Evolutionary conservation across 1,284 basidiomycete species (phyloP), one percentile per base, ranked within the genome.

Genomic region (Dichomitus squalens): DNA sequence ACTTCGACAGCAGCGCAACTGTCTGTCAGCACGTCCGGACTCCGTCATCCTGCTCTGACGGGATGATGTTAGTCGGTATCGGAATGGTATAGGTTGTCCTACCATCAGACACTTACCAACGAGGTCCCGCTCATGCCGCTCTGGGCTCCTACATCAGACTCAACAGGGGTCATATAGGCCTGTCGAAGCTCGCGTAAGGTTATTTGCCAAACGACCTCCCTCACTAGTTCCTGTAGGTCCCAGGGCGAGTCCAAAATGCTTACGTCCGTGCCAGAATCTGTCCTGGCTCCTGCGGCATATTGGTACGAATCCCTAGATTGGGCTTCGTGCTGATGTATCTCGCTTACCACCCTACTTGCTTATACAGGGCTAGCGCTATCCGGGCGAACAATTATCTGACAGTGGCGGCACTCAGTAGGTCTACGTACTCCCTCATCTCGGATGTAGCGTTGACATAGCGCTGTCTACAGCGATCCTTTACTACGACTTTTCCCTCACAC

Each of bases 401-500:
- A 27, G 43, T 56, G 14, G 56, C 31, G 6, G 61, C 38, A 5
- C 50, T 58, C 39, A 55, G 61, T 63, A 27, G 16, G 57, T 54
- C 16, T 25, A 4, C 4, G 33, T 34, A 8, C 5, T 14, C 41
- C 11, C 36, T 12, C 38, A 29, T 31, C 38, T 12, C 21, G 14
- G 1, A 11, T 23, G 12, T 6, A 11, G 2, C 23, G 27, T 1
- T 33, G 14, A 23, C 9, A 6, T 20, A 4, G 18, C 38, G n/a
- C 36, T 12, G 3, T 16, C 25, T 11, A 11, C 48, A 66, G 65
- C 61, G 16, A 53, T 63, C 20, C 49, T 66, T 9, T 66, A 62
- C 49, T 66, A 64, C 31, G 65, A 66, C 57, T 66, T 63, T 38
- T 20, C 52, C 23, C 50, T 65, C 33, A 65, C 60, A 3, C 8